Conservation (phyloP, 2,329 filamentous ascomycete genomes). For the Diaporthe sp. region DNA sequence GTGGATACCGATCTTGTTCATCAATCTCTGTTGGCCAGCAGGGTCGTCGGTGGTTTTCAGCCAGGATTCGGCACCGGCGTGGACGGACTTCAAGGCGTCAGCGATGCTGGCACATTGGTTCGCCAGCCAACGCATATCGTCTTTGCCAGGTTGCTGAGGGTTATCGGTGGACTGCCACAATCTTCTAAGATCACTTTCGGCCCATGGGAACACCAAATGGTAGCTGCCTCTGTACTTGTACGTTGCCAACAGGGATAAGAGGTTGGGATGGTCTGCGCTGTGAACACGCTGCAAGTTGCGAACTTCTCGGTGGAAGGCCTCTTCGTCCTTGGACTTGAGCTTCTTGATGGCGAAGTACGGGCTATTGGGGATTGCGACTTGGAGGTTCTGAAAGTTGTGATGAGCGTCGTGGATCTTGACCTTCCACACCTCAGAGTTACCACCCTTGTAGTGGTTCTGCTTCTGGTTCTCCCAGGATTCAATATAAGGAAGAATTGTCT, state of each 20-base stretch:
- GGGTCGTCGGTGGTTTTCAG: slow-evolving; percentile 32
- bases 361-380: slow-evolving; percentile 32
- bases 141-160: slow-evolving; percentile 36
- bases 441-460: slow-evolving; percentile 39
- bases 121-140: slow-evolving; percentile 39
- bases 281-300: slow-evolving; percentile 38
- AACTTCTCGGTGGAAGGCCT: slow-evolving; percentile 39
- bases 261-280: slow-evolving; percentile 39
- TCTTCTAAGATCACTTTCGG: slow-evolving; percentile 38
- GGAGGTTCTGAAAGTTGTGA: slow-evolving; percentile 38
- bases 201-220: slow-evolving; percentile 40
- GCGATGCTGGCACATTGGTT: slow-evolving; percentile 39
- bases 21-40: slow-evolving; percentile 36
- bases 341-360: slow-evolving; percentile 40
- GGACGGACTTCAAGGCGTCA: slow-evolving; percentile 38
- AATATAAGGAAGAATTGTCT: slow-evolving; percentile 36
- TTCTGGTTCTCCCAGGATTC: slow-evolving; percentile 37
- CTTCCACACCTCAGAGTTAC: slow-evolving; percentile 40
- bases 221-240: slow-evolving; percentile 40
- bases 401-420: slow-evolving; percentile 40
- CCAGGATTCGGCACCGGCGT: slow-evolving; percentile 40
- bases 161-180: slow-evolving; percentile 39
- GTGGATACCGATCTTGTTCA: slow-evolving; percentile 40
- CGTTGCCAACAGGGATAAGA: slow-evolving; percentile 38
- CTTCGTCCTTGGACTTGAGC: slow-evolving; percentile 39